Base-by-base conservation (phyloP, 441 rosid genomes). In the Metrosideros polymorpha region DNA sequence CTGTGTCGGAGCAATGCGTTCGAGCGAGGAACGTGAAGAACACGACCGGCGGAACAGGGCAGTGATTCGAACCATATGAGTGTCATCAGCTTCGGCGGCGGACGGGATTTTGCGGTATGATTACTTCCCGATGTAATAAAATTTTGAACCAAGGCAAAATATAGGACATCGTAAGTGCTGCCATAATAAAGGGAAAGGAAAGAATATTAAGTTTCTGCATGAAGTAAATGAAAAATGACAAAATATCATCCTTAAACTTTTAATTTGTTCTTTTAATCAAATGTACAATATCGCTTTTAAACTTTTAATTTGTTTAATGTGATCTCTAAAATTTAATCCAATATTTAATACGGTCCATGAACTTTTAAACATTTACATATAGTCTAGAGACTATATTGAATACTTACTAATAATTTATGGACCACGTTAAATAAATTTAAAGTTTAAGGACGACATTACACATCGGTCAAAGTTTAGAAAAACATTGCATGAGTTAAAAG, bases 31-130 rank as follows among this genome's bases (percentile, higher is more conserved):
- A 24, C 47, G 17, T 39, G 79, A 71, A 39, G 47, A 3, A 39
- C 49, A n/a, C 79, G 79, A 71, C 49, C 49, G 79, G 79, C 79
- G 79, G 49, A 71, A 71, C 47, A 2, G 79, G 79, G 79, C n/a
- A 71, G 47, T 0, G 79, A 10, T 24, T 39, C 79, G 79, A 71
- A 71, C 29, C 79, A 71, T 71, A 71, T 1, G 79, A 22, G 79
- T 6, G n/a, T 71, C 79, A 71, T 71, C 79, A 24, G 49, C 17
- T 71, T 2, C 49, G 79, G 79, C 6, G n/a, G 79, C 47, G n/a
- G n/a, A 22, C 79, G 22, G 47, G 79, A 22, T 12, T 71, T 39
- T n/a, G 79, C 79, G 15, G 47, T 10, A 22, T 9, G 79, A 39
- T 39, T 39, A 71, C 9, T 10, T 12, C 10, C 25, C 17, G 17